Evolutionary conservation across 164 flowering plant species (phyloP).

Genomic region (grape (Vitis vinifera)): ASM3070453v1 NC_081808.1:21700501-21701000

Average conservation of each 20-base stretch:
- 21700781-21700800: conserved; percentile 58
- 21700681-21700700: not conserved
- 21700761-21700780: conserved; percentile 54
- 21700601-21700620: conserved; percentile 1
- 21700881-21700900: conserved; percentile 33
- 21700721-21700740: not conserved
- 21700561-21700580: conserved; percentile 2
- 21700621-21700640: conserved; percentile 3
- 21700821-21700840: not conserved
- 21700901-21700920: conserved; percentile 28
- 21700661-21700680: not conserved
- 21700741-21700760: conserved; percentile 1
- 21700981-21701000: conserved; percentile 62
- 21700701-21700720: not conserved
- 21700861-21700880: conserved; percentile 10
- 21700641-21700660: not conserved
- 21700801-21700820: conserved; percentile 14
- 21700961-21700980: conserved; percentile 63
- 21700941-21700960: conserved; percentile 46
- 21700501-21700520: too few relatives aligned
- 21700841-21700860: conserved; percentile 23
- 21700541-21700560: not conserved
- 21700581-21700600: not conserved
- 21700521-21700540: not conserved
- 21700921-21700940: conserved; percentile 51